Evolutionary conservation across 1,139 yeast species (phyloP).

Genomic region (Hyphopichia buzzinii): DNA sequence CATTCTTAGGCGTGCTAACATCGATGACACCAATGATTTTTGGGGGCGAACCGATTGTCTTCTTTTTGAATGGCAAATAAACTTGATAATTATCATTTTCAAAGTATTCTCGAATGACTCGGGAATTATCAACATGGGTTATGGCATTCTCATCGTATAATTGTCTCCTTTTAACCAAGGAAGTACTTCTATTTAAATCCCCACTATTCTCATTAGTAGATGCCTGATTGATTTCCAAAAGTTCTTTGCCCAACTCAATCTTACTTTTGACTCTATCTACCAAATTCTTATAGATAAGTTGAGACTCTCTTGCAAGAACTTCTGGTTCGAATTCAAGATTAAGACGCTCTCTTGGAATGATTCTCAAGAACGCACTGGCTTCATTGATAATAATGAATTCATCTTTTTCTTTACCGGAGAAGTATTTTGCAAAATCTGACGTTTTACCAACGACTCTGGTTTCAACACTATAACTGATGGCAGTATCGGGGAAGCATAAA

Average conservation of each 20-base stretch:
- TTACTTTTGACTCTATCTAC: slow-evolving; percentile 14
- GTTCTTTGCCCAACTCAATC: slow-evolving; percentile 13
- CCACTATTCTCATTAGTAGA: slow-evolving; percentile 1
- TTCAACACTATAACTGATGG: slow-evolving; percentile 23
- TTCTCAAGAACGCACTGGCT: slow-evolving; percentile 19
- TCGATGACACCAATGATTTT: slow-evolving; percentile 20
- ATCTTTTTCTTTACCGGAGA: slow-evolving; percentile 11
- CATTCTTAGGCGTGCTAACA: slow-evolving; percentile 14
- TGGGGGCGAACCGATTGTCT: slow-evolving; percentile 16
- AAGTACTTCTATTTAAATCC: slow-evolving; percentile 9
- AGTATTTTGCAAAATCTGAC: slow-evolving; percentile 17
- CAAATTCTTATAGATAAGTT: slow-evolving; percentile 14
- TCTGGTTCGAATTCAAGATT: slow-evolving; percentile 10
- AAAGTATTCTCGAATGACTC: slow-evolving; percentile 4
- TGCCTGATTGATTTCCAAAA: background rate
- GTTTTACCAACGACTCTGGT: slow-evolving; percentile 28
- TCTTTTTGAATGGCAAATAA: slow-evolving; percentile 14
- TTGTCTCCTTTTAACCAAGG: slow-evolving; percentile 17
- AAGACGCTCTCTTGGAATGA: slow-evolving; percentile 18
- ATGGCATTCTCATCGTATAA: slow-evolving; percentile 9
- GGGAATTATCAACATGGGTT: background rate
- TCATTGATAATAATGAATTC: slow-evolving; percentile 24
- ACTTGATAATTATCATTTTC: slow-evolving; percentile 10
- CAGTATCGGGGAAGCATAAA: slow-evolving; percentile 24
- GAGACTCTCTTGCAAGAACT: slow-evolving; percentile 11